A percentile compares a stretch with the other conserved stretches of the same genome.
phyloP scores from a whole-genome alignment of 352 stramenopile species.

The Phytopythium delawarense region DNA sequence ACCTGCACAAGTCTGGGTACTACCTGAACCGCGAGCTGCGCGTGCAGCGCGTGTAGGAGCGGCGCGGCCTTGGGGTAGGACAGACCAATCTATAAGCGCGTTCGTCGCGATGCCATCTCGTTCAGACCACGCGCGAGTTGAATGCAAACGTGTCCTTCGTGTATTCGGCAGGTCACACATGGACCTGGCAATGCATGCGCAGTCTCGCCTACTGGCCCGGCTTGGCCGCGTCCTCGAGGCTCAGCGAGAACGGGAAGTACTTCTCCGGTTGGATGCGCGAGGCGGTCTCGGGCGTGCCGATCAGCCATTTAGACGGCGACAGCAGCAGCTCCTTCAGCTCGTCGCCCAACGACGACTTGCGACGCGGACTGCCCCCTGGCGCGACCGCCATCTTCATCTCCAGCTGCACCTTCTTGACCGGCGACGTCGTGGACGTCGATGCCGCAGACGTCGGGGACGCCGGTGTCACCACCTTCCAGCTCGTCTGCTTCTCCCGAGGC shows the following conservation, averaged over 20 bases:
- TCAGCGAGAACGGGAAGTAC: conserved; percentile 50
- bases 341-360: conserved; percentile 56
- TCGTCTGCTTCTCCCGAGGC: conserved; percentile 49
- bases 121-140: neutral
- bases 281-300: conserved; percentile 12
- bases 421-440: conserved; percentile 9
- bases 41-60: conserved; percentile 28
- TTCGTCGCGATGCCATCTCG: neutral
- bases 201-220: neutral
- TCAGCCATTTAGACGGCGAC: conserved; percentile 65
- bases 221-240: conserved; percentile 22
- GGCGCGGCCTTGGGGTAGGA: neutral
- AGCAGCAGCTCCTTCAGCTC: conserved; percentile 60
- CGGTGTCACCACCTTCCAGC: conserved; percentile 47
- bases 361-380: conserved; percentile 13
- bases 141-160: neutral
- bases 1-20: conserved; percentile 80
- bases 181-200: neutral
- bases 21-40: conserved; percentile 66
- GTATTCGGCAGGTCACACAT: neutral
- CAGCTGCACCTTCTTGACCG: conserved; percentile 32
- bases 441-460: conserved; percentile 6
- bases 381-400: conserved; percentile 20
- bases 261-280: conserved; percentile 38
- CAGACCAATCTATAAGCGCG: neutral